Evolutionary conservation across 2,329 filamentous ascomycete species (phyloP).

Genomic region (Sclerotinia nivalis): DNA sequence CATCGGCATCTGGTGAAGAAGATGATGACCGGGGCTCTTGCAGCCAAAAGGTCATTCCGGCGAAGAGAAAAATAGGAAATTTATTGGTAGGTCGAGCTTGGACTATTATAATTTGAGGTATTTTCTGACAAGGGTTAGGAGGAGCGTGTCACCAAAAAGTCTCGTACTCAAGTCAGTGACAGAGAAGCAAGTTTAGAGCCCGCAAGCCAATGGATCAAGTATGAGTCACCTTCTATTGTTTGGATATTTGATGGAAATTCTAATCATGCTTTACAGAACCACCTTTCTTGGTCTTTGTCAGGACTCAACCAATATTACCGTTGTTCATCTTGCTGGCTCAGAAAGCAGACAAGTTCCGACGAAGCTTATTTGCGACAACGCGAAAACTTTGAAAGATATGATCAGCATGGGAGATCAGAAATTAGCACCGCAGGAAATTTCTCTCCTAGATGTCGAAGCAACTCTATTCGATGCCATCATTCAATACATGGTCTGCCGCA

Average conservation of each 20-base stretch:
- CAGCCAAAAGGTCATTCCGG: neutral
- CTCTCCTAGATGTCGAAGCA: neutral
- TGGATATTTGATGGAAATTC: neutral
- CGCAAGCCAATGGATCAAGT: constrained; percentile 15
- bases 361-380: constrained; percentile 12
- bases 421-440: neutral
- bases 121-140: neutral
- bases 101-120: neutral
- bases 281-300: constrained; percentile 5
- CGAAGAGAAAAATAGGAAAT: neutral
- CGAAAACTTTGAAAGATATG: neutral
- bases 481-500: constrained; percentile 20
- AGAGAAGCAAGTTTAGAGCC: neutral
- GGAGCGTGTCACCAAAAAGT: neutral
- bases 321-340: neutral
- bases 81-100: neutral
- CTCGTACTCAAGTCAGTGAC: neutral
- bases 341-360: constrained; percentile 14
- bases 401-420: neutral
- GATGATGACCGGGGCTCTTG: neutral
- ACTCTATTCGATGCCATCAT: constrained; percentile 21
- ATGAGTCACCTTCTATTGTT: neutral
- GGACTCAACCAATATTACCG: neutral
- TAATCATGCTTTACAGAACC: neutral
- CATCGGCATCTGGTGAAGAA: neutral